phyloP scores from a whole-genome alignment of 2,329 filamentous ascomycete species.

The Aureobasidium mangrovei region DNA sequence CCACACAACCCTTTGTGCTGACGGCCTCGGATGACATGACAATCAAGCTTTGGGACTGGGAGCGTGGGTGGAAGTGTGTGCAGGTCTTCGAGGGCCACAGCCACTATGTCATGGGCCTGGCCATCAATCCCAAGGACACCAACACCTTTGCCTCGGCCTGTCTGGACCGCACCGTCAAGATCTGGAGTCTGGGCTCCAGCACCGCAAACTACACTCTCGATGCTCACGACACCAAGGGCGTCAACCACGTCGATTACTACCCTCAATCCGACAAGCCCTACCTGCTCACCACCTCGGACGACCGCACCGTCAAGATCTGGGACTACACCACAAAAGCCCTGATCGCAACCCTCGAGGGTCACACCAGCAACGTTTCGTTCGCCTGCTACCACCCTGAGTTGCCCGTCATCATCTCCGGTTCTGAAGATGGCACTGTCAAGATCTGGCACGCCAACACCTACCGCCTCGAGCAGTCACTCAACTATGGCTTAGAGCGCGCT shows the following conservation, averaged over 20 bases:
- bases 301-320: slow-evolving; percentile 96
- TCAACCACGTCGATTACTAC: slow-evolving; percentile 92
- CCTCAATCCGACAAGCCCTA: slow-evolving; percentile 66
- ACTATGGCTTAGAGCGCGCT: slow-evolving; percentile 89
- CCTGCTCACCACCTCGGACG: slow-evolving; percentile 91
- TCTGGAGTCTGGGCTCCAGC: slow-evolving; percentile 91
- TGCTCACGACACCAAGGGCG: slow-evolving; percentile 92
- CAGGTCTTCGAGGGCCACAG: slow-evolving; percentile 94
- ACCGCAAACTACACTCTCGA: slow-evolving; percentile 94
- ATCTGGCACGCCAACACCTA: slow-evolving; percentile 99
- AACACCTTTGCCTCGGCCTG: slow-evolving; percentile 61
- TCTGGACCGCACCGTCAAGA: slow-evolving; percentile 93
- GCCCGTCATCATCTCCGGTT: slow-evolving; percentile 94
- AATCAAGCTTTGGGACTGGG: slow-evolving; percentile 98
- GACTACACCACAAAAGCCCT: slow-evolving; percentile 98
- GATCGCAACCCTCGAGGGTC: slow-evolving; percentile 91
- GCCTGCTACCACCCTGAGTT: slow-evolving; percentile 96
- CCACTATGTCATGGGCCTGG: slow-evolving; percentile 93
- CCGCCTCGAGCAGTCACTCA: slow-evolving; percentile 87
- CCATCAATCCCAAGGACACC: slow-evolving; percentile 96
- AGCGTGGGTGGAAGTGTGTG: slow-evolving; percentile 95
- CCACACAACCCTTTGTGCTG: slow-evolving; percentile 87
- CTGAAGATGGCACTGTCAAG: slow-evolving; percentile 93
- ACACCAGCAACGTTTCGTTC: slow-evolving; percentile 97
- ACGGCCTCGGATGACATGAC: slow-evolving; percentile 98